These are phyloP conservation scores for Talaromyces islandicus DNA, from an alignment of 2,329 filamentous ascomycete species.

Conservation along the genomic window DNA sequence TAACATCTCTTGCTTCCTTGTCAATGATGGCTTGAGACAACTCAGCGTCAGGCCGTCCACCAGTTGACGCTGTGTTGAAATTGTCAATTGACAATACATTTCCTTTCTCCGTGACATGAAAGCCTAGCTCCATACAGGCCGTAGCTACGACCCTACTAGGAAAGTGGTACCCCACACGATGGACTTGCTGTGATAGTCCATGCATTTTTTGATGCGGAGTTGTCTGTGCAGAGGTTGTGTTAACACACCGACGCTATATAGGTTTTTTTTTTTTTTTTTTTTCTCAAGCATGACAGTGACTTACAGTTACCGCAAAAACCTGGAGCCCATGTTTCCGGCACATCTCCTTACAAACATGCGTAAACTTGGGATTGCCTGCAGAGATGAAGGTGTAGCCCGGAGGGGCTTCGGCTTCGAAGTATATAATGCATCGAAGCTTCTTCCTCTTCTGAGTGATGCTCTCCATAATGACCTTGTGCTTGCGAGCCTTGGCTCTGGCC, in stretches of 20 bases:
- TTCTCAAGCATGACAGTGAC: constrained; percentile 19
- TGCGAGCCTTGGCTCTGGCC: constrained; percentile 30
- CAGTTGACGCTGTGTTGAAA: constrained; percentile 18
- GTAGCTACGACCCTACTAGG: constrained; percentile 53
- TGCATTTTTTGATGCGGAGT: constrained; percentile 45
- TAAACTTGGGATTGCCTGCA: constrained; percentile 55
- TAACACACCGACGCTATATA: neutral
- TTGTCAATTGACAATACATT: constrained; percentile 38
- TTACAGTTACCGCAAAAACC: constrained; percentile 56
- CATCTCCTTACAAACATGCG: constrained; percentile 54
- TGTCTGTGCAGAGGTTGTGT: constrained; percentile 28
- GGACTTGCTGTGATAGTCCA: constrained; percentile 54
- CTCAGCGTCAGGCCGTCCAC: constrained; percentile 23
- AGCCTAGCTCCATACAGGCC: constrained; percentile 46
- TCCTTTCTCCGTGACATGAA: constrained; percentile 42
- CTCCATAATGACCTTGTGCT: constrained; percentile 55
- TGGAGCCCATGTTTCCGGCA: constrained; percentile 50
- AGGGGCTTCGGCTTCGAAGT: constrained; percentile 50
- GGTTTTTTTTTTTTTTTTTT: no score
- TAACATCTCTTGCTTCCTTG: constrained; percentile 52
- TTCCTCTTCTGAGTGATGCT: constrained; percentile 55
- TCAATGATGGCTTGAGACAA: constrained; percentile 43
- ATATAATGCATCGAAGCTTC: constrained; percentile 50
- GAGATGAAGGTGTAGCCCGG: constrained; percentile 57
- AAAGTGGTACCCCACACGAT: constrained; percentile 59